These are phyloP conservation scores for Senna tora DNA, from an alignment of 306 rosid genomes.

Conservation along the genomic window DNA sequence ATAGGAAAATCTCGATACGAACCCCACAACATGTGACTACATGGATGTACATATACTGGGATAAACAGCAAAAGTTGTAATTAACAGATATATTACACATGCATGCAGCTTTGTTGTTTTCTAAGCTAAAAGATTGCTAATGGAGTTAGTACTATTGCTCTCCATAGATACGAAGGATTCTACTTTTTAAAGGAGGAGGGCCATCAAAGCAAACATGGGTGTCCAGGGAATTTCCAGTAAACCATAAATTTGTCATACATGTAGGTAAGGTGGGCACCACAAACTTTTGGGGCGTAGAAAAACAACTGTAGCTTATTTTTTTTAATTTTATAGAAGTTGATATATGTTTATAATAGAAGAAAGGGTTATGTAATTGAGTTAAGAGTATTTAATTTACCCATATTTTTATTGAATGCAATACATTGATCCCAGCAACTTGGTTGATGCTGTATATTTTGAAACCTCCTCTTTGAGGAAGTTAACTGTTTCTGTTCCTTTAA, in stretches of 20 bases:
- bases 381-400: too few species aligned
- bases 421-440: too few species aligned
- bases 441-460: too few species aligned
- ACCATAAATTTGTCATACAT: conserved; percentile 49
- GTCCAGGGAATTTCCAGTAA: conserved; percentile 37
- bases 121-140: conserved; percentile 35
- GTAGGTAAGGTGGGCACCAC: conserved; percentile 18
- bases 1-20: conserved; percentile 21
- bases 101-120: conserved; percentile 36
- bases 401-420: too few species aligned
- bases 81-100: conserved; percentile 5
- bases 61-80: conserved; percentile 28
- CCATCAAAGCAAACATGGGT: conserved; percentile 27
- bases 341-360: too few species aligned
- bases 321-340: too few species aligned
- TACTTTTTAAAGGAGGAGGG: conserved; percentile 31
- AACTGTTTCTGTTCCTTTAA: too few species aligned
- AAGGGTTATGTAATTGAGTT: too few species aligned
- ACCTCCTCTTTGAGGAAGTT: too few species aligned
- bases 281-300: conserved; percentile 21
- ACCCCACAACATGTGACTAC: conserved; percentile 39
- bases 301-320: too few species aligned
- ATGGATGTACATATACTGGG: neutral
- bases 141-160: conserved; percentile 31
- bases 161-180: conserved; percentile 30